Conservation (phyloP, 768 basidiomycete species). For the Stropharia rugosoannulata region DNA sequence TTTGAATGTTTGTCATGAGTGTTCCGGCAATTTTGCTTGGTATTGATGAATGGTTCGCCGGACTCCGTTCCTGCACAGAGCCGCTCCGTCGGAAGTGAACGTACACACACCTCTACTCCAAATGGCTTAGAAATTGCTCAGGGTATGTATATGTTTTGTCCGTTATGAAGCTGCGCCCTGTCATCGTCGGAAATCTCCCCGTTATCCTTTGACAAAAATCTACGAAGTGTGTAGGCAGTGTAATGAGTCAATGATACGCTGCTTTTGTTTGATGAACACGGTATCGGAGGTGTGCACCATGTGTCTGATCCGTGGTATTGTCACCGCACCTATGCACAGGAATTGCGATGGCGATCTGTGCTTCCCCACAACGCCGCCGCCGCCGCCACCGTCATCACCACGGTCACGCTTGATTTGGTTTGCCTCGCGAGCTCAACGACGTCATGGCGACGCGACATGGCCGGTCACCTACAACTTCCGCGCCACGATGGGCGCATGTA, state of each 20-base stretch:
- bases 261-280: not conserved
- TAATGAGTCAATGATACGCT: no score
- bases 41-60: not conserved
- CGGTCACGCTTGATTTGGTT: constrained; percentile 7
- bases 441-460: not conserved
- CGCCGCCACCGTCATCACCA: constrained; percentile 9
- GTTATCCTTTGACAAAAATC: no score
- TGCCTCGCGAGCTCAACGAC: not conserved
- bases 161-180: no score
- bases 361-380: constrained; percentile 10
- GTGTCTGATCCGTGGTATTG: constrained; percentile 1
- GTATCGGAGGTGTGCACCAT: not conserved
- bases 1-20: no score
- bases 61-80: no score
- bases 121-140: no score
- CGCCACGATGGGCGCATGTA: not conserved
- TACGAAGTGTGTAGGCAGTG: no score
- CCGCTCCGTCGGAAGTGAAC: no score
- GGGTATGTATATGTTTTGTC: no score
- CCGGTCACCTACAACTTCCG: not conserved
- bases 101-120: no score
- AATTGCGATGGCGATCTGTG: not conserved
- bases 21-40: not conserved
- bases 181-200: no score
- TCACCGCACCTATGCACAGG: not conserved